Percentiles rank a stretch among this genome's conserved stretches.
Evolutionary conservation across 306 rosid genomes (phyloP).

Genomic region (Cucumis melo): DNA sequence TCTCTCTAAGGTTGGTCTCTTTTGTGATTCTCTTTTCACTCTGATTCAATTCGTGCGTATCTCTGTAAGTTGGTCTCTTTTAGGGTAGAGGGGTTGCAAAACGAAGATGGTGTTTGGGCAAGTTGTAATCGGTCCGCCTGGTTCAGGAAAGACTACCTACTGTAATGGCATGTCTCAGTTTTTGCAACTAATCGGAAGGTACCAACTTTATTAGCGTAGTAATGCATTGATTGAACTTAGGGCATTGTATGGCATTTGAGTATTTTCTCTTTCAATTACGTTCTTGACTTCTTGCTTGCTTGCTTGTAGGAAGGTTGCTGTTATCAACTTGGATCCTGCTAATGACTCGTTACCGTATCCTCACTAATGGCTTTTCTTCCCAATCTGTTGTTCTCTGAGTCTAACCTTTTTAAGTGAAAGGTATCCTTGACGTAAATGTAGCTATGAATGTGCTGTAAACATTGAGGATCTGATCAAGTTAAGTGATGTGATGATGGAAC

Average conservation of each 20-base stretch:
- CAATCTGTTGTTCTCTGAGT: background rate
- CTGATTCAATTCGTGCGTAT: too few species aligned
- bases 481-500: slow-evolving; percentile 74
- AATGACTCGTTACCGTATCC: slow-evolving; percentile 92
- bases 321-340: slow-evolving; percentile 90
- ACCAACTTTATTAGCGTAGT: background rate
- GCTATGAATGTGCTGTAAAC: slow-evolving; percentile 77
- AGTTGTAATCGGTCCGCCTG: slow-evolving; percentile 92
- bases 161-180: slow-evolving; percentile 99
- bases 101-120: slow-evolving; percentile 51
- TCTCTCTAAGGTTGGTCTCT: too few species aligned
- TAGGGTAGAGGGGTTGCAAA: background rate
- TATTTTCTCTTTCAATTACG: background rate
- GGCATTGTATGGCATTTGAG: too few species aligned
- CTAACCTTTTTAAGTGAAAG: background rate
- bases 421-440: slow-evolving; percentile 28
- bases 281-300: slow-evolving; percentile 1
- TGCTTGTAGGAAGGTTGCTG: slow-evolving; percentile 68
- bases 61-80: background rate
- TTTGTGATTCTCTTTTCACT: too few species aligned
- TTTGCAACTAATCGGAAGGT: slow-evolving; percentile 86
- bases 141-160: slow-evolving; percentile 99
- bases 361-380: background rate
- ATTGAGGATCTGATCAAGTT: slow-evolving; percentile 71
- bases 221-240: background rate